These are phyloP conservation scores for Coemansia sp. DNA, from an alignment of 192 early-diverging fungal genomes.

Conservation along the genomic window DNA sequence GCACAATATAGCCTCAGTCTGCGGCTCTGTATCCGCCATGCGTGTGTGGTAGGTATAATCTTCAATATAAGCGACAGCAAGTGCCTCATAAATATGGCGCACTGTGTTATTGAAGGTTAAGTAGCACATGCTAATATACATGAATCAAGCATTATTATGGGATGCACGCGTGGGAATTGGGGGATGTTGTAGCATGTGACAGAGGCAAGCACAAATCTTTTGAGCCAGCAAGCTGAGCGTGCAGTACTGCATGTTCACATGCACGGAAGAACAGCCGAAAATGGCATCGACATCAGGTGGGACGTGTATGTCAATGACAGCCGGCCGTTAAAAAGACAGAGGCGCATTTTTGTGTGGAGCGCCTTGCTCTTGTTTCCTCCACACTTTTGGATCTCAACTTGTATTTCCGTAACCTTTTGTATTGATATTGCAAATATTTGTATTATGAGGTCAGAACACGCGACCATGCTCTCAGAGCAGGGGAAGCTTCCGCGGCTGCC, in stretches of 20 bases:
- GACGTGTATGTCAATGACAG: too few relatives aligned
- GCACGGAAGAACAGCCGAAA: background rate
- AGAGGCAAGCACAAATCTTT: too few relatives aligned
- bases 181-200: too few relatives aligned
- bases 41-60: background rate
- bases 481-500: constrained; percentile 57
- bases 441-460: background rate
- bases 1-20: constrained; percentile 12
- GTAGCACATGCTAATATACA: too few relatives aligned
- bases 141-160: too few relatives aligned
- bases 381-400: background rate
- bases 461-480: constrained; percentile 20
- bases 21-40: background rate
- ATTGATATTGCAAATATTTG: background rate
- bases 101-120: too few relatives aligned
- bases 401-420: too few relatives aligned
- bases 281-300: too few relatives aligned
- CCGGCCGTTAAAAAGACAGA: background rate
- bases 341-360: background rate
- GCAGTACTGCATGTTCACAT: background rate
- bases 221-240: too few relatives aligned
- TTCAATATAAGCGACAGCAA: too few relatives aligned
- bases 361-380: background rate
- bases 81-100: too few relatives aligned
- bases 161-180: too few relatives aligned